These are phyloP conservation scores for Phaeophleospora eucalypticola DNA, from an alignment of 2,329 filamentous ascomycete species.

Conservation along the genomic window DNA sequence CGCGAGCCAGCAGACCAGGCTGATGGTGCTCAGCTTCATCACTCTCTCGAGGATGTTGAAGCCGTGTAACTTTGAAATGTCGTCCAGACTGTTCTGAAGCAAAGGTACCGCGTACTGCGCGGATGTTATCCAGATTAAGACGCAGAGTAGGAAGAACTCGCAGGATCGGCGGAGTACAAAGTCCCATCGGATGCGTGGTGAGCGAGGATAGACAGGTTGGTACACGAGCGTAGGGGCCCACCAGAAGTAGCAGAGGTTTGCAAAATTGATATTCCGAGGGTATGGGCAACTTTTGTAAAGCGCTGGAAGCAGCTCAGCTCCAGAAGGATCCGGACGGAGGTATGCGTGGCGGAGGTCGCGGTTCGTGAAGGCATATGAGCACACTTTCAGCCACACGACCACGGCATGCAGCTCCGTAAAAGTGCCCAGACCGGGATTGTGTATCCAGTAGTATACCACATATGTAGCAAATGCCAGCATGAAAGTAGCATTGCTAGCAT, in stretches of 20 bases:
- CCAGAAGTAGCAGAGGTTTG: constrained; percentile 93
- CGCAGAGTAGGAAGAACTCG: constrained; percentile 72
- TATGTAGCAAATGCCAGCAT: constrained; percentile 77
- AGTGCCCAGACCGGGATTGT: constrained; percentile 91
- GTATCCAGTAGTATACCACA: constrained; percentile 84
- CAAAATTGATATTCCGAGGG: constrained; percentile 81
- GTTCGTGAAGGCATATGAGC: constrained; percentile 95
- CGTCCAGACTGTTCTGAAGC: constrained; percentile 81
- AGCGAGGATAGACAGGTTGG: constrained; percentile 91
- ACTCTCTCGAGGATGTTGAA: constrained; percentile 80
- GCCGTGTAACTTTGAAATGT: constrained; percentile 75
- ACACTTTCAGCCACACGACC: constrained; percentile 93
- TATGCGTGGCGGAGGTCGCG: constrained; percentile 89
- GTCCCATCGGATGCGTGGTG: constrained; percentile 72
- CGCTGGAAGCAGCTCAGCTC: constrained; percentile 68
- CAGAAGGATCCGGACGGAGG: constrained; percentile 63
- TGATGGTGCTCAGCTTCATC: constrained; percentile 93
- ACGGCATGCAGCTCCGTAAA: constrained; percentile 87
- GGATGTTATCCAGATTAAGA: constrained; percentile 83
- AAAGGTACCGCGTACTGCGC: constrained; percentile 93
- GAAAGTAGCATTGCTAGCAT: constrained; percentile 77
- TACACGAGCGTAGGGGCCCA: constrained; percentile 95
- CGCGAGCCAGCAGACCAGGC: constrained; percentile 91
- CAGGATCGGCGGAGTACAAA: constrained; percentile 80
- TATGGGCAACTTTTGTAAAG: constrained; percentile 83